Evolutionary conservation across 192 early-diverging fungal genomes (phyloP).

Genomic region (Coemansia sp.): DNA sequence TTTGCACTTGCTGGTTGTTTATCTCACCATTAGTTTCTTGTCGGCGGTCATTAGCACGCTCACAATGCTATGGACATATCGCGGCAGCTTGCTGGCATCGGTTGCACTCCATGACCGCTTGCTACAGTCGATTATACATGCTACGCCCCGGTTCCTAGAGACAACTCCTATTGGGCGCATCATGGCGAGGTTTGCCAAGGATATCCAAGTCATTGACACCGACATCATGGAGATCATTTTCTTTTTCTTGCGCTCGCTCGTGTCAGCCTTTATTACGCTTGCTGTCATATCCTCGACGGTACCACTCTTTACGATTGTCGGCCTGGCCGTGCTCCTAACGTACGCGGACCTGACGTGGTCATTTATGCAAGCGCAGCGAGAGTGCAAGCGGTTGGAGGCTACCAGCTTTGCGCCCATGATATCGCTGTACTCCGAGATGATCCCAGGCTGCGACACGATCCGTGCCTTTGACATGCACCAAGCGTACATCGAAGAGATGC

Average conservation of each 20-base stretch:
- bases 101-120: conserved; percentile 56
- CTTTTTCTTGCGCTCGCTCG: conserved; percentile 53
- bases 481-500: conserved; percentile 62
- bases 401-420: conserved; percentile 65
- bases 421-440: conserved; percentile 74
- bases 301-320: conserved; percentile 69
- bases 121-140: conserved; percentile 58
- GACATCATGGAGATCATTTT: conserved; percentile 56
- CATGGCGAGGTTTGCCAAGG: conserved; percentile 76
- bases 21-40: conserved; percentile 10
- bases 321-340: conserved; percentile 53
- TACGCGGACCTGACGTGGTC: conserved; percentile 62
- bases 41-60: conserved; percentile 11
- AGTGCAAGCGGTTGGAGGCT: conserved; percentile 79
- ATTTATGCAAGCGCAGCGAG: conserved; percentile 74
- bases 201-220: conserved; percentile 76
- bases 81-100: conserved; percentile 40
- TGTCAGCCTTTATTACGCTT: conserved; percentile 57
- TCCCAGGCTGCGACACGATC: conserved; percentile 66
- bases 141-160: conserved; percentile 81
- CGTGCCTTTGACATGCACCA: conserved; percentile 73
- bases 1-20: conserved; percentile 9
- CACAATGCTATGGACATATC: conserved; percentile 19
- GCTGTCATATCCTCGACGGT: conserved; percentile 60
- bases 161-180: conserved; percentile 78